Conservation (phyloP, 1,284 basidiomycete species). For the Cystobasidium slooffiae region DNA sequence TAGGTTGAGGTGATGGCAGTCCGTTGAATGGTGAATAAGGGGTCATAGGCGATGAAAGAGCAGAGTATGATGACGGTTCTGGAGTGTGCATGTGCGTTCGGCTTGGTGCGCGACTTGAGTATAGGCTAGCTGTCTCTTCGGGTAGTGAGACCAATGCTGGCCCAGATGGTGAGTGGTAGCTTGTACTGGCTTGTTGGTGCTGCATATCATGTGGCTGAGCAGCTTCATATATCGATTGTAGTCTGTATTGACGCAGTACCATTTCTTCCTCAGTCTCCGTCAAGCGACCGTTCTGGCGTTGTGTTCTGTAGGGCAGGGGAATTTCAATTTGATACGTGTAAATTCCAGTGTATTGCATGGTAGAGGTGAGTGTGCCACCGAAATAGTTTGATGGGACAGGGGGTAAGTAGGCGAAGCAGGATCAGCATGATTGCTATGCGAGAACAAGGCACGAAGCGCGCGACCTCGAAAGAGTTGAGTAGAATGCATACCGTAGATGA, state of each 20-base stretch:
- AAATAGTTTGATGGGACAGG: not conserved
- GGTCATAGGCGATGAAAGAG: slow-evolving; percentile 7
- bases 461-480: too few relatives aligned
- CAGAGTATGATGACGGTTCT: not conserved
- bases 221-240: slow-evolving; percentile 41
- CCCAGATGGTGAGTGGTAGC: not conserved
- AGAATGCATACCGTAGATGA: slow-evolving; percentile 23
- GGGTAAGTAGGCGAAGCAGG: not conserved
- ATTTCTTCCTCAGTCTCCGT: slow-evolving; percentile 33
- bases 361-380: not conserved
- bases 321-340: not conserved
- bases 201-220: slow-evolving; percentile 21
- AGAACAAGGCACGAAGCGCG: not conserved
- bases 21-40: not conserved
- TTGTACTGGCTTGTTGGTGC: not conserved
- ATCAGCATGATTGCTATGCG: not conserved
- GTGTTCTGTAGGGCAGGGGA: slow-evolving; percentile 21
- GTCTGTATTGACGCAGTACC: slow-evolving; percentile 35
- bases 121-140: not conserved
- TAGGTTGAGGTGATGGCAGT: not conserved
- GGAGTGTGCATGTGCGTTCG: slow-evolving; percentile 13
- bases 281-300: slow-evolving; percentile 39
- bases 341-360: not conserved
- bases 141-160: not conserved
- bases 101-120: slow-evolving; percentile 10